Evolutionary conservation across 176 grass and related monocot species (phyloP).

Genomic region (Urochloa ruziziensis): DNA sequence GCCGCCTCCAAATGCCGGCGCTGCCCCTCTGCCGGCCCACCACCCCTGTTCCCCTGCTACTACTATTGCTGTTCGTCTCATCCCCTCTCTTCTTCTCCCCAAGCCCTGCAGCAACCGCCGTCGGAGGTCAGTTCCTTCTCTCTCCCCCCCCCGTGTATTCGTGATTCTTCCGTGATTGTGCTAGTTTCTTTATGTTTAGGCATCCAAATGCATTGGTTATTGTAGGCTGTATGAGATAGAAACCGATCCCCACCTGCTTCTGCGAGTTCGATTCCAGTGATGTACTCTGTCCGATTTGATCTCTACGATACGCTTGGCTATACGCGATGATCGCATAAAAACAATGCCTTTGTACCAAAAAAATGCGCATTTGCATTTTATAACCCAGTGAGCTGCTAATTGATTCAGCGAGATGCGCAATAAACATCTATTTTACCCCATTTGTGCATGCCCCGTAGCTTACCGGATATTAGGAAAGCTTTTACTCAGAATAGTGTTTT

Average conservation of each 20-base stretch:
- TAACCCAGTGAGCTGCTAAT: background rate
- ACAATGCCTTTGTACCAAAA: background rate
- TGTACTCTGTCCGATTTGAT: slow-evolving; percentile 1
- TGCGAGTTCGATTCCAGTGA: background rate
- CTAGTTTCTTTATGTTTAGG: background rate
- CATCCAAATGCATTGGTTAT: background rate
- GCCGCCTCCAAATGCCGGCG: slow-evolving; percentile 29
- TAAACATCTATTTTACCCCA: background rate
- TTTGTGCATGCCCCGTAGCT: slow-evolving; percentile 3
- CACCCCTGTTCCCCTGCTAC: background rate
- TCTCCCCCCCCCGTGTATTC: background rate
- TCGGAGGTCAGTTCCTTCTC: slow-evolving; percentile 54
- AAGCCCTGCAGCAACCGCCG: slow-evolving; percentile 38
- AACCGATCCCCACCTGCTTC: background rate
- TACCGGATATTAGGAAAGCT: background rate
- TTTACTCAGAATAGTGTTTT: slow-evolving; percentile 1
- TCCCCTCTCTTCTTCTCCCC: slow-evolving; percentile 37
- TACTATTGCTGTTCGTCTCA: slow-evolving; percentile 24
- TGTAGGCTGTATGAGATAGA: background rate
- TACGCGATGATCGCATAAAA: background rate
- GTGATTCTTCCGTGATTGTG: background rate
- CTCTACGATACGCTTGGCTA: background rate
- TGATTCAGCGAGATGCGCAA: background rate
- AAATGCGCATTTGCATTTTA: background rate
- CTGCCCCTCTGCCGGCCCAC: background rate